Base-by-base conservation (phyloP, 441 rosid genomes). In the Populus hybrid region DNA sequence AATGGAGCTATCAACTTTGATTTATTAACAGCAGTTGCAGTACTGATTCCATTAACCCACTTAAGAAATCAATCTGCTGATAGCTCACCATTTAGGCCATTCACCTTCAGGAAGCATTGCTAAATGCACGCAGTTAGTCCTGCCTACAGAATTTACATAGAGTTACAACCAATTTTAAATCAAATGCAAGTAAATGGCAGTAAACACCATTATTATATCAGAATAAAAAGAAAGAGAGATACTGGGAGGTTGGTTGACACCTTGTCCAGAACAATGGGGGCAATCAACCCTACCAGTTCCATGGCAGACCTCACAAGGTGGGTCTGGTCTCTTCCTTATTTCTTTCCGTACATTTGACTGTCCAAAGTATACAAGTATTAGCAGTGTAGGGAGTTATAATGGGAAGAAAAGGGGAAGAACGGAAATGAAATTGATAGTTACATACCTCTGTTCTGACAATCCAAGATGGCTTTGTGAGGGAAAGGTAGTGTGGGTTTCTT, bases 41-140 rank as follows among this genome's bases (percentile, higher is more conserved):
- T 1, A 9, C 10, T 10, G 12, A 16, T 6, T 32, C 50, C 50
- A 40, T 10, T 10, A 40, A 40, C 11, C 50, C 50, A 46, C 57
- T 46, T 14, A 46, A 46, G 57, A 46, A 46, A 46, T 46, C 12
- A 46, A 46, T 12, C 57, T 46, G 57, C 57, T 46, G n/a, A 74
- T 72, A 14, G 70, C 87, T 84, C 85, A 92, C 97, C 97, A 94
- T 90, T 86, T 91, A 50, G 96, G 97, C 96, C 98, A 90, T 78
- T 87, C 92, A 80, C 98, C 96, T 85, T 35, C 86, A 0, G 98
- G 95, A 84, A 94, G 96, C 91, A 89, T 86, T 34, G 82, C 82
- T 67, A 85, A 42, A 75, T 88, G 83, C 69, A 85, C 83, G 38
- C 64, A 69, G 78, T 89, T 90, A 61, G 87, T 93, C 86, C 98